Base-by-base conservation (phyloP, 805 yeast genomes). In the Spathaspora sp. region DNA sequence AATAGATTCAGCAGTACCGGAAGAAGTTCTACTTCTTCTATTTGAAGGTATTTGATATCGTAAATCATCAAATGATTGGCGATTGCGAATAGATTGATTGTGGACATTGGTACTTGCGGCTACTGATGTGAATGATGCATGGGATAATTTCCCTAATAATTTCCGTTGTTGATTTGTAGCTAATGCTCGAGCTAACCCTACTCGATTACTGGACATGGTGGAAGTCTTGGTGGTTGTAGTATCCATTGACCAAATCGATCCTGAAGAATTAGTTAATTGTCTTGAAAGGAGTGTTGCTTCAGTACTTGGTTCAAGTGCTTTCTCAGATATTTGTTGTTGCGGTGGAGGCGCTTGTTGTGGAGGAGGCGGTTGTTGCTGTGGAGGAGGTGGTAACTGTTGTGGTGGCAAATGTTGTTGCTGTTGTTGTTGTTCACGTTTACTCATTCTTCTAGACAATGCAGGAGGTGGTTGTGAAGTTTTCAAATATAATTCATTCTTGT, bases 101-200 rank as follows among this genome's bases (percentile, higher is more conserved):
- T 57, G 60, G 32, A 39, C 48, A 49, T 52, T 60, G 45, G 56
- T 54, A 51, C 57, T 59, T 28, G 17, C 26, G 9, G 44, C 18
- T 17, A 20, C 11, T 17, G 43, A 39, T n/a, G 20, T 18, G 7
- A 35, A 19, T 10, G 49, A 39, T 1, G 14, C 44, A 16, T n/a
- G 40, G 11, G 44, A 16, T 10, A 17, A 7, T 28, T 17, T n/a
- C n/a, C 39, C 44, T 8, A 11, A 10, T 14, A 18, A 18, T 52
- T 46, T 55, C 57, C 57, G 63, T 19, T 61, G 57, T 38, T 58
- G 59, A 42, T 60, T 35, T 3, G 70, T 60, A 10, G 61, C 53
- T 38, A 74, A 63, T 1, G 77, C 79, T 35, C 77, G 61, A 8
- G 77, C 70, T 50, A 74, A 71, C 2, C 78, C 78, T 8, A 69